Evolutionary conservation across 352 stramenopile genomes (phyloP), one percentile per base, ranked within the genome.

Genomic region (Pythium biforme): DNA sequence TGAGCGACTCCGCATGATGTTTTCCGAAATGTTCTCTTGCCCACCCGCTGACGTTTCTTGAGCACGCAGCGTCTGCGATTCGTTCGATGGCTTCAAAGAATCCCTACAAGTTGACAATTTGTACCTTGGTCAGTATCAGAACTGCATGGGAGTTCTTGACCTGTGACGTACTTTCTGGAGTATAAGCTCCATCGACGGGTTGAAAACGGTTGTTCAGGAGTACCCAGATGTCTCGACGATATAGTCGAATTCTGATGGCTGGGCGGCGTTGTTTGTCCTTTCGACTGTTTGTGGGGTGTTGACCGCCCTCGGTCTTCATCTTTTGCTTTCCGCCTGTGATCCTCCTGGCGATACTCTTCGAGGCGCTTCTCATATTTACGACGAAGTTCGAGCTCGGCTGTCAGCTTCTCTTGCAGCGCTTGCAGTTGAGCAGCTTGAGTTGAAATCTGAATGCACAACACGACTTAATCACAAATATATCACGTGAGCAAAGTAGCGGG

Each of bases 321-420:
- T 57, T 80, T 84, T 4, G 68, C 55, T 26, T 66, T 75, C 48
- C 83, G 72, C 6, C 73, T 69, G 31, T 79, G 64, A 14, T 89
- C 81, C 37, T 89, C 77, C 23, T 89, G 79, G 4, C 82, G 73
- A 27, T 93, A 90, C 41, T 91, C 82, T 54, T 91, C 77, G 0
- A 91, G 67, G 0, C 81, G 71, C 61, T 87, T 88, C 39, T 94
- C 84, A 53, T 86, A 94, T 51, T 92, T 92, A 34, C 75, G 83
- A 22, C 83, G 77, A 11, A 90, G 64, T 39, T 90, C 82, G 8
- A 85, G 54, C 48, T 94, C 82, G 0, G 72, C 61, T 25, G 69
- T 48, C 33, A 94, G 65, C 61, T 92, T 90, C 3, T 91, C 82
- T 55, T 90, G 80, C 14, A 94, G 64, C 6, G 68, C 51, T 45